These are phyloP conservation scores for Fusarium siculi DNA, from an alignment of 2,329 filamentous ascomycete species.

Conservation along the genomic window DNA sequence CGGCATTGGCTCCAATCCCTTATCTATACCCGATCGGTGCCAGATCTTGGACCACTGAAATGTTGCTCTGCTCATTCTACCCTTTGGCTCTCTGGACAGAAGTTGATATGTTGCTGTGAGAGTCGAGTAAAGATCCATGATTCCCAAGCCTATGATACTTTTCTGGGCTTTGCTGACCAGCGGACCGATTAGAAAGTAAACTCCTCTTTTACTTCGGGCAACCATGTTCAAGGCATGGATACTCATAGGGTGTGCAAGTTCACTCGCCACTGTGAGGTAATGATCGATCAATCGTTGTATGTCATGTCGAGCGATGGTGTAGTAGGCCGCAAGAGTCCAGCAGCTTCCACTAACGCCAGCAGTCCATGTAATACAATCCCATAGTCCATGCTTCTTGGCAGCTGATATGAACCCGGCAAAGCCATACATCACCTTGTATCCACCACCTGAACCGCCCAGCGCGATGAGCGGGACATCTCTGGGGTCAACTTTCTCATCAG, in stretches of 20 bases:
- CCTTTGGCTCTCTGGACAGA: constrained; percentile 16
- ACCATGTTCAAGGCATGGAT: constrained; percentile 29
- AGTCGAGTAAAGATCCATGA: constrained; percentile 41
- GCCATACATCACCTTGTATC: constrained; percentile 41
- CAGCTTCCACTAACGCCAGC: constrained; percentile 41
- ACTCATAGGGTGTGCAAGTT: constrained; percentile 36
- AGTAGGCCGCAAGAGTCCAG: constrained; percentile 39
- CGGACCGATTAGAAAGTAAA: constrained; percentile 37
- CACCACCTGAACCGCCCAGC: constrained; percentile 36
- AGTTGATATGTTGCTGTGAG: constrained; percentile 35
- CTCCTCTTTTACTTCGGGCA: constrained; percentile 21
- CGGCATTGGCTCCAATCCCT: constrained; percentile 31
- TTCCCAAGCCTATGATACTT: constrained; percentile 36
- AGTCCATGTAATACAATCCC: constrained; percentile 40
- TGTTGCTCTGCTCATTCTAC: constrained; percentile 26
- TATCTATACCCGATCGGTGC: constrained; percentile 26
- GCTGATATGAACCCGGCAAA: constrained; percentile 33
- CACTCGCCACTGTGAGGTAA: constrained; percentile 32
- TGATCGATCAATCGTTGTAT: constrained; percentile 19
- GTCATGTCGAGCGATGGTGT: constrained; percentile 37
- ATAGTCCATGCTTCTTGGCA: constrained; percentile 18
- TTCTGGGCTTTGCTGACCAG: constrained; percentile 38
- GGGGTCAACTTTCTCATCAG: constrained; percentile 15
- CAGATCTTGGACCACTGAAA: constrained; percentile 38
- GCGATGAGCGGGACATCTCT: constrained; percentile 39